phyloP scores from a whole-genome alignment of 208 protist species.

The Wallacemonas sp. region DNA sequence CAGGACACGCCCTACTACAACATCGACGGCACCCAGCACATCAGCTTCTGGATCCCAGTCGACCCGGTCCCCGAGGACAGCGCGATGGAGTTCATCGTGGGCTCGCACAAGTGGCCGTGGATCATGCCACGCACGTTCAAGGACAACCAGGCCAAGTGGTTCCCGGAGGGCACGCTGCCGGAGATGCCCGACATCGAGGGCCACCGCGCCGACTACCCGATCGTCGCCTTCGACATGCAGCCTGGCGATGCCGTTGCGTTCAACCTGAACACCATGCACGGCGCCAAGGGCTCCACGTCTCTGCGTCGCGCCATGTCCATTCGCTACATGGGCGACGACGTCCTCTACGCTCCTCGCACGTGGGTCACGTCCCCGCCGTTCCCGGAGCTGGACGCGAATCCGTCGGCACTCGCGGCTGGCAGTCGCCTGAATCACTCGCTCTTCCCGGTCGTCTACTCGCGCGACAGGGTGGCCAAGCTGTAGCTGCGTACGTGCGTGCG shows the following conservation, averaged over 20 bases:
- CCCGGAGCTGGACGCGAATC: slow-evolving; percentile 34
- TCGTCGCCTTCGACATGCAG: slow-evolving; percentile 30
- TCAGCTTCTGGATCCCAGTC: slow-evolving; percentile 55
- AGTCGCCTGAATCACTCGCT: not conserved
- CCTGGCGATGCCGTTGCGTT: slow-evolving; percentile 39
- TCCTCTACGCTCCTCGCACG: slow-evolving; percentile 30
- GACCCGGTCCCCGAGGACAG: slow-evolving; percentile 36
- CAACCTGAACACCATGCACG: slow-evolving; percentile 47
- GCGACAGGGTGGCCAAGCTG: not conserved
- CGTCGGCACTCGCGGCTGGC: slow-evolving; percentile 17
- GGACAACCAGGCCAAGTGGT: slow-evolving; percentile 50
- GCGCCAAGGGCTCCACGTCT: slow-evolving; percentile 28
- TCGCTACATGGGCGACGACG: slow-evolving; percentile 41
- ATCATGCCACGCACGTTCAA: slow-evolving; percentile 51
- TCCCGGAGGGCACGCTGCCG: slow-evolving; percentile 35
- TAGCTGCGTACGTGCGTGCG: not conserved
- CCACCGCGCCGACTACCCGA: slow-evolving; percentile 25
- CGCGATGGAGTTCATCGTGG: slow-evolving; percentile 44
- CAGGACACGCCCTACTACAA: slow-evolving; percentile 61
- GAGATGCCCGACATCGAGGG: slow-evolving; percentile 43
- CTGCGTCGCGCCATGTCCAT: slow-evolving; percentile 43
- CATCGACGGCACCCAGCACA: slow-evolving; percentile 42
- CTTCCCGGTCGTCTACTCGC: slow-evolving; percentile 11
- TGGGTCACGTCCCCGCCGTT: slow-evolving; percentile 43
- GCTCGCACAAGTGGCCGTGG: slow-evolving; percentile 44